phyloP scores from a whole-genome alignment of 2,329 filamentous ascomycete genomes.

The Penicillium polonicum region DNA sequence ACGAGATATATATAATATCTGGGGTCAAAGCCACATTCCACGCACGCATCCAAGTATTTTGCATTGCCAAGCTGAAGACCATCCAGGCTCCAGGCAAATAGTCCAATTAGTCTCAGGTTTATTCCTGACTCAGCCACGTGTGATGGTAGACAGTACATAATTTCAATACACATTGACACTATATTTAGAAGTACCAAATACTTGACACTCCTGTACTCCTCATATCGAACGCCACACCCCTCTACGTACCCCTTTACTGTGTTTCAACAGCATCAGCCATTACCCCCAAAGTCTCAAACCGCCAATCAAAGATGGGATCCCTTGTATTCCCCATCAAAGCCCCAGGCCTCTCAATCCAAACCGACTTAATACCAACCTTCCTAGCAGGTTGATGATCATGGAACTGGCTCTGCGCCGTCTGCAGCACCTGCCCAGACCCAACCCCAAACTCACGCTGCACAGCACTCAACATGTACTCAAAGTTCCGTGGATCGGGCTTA shows the following conservation, averaged over 20 bases:
- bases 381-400: slow-evolving; percentile 67
- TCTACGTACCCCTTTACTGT: not conserved
- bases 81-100: slow-evolving; percentile 6
- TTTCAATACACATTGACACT: not conserved
- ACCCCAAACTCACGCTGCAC: slow-evolving; percentile 57
- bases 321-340: slow-evolving; percentile 41
- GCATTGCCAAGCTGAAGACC: not conserved
- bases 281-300: slow-evolving; percentile 58
- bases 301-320: slow-evolving; percentile 52
- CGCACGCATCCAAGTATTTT: slow-evolving; percentile 2
- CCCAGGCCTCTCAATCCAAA: slow-evolving; percentile 59
- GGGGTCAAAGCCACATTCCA: slow-evolving; percentile 5
- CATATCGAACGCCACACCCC: no score
- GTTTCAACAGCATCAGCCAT: slow-evolving; percentile 53
- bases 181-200: slow-evolving; percentile 1
- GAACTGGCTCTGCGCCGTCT: slow-evolving; percentile 66
- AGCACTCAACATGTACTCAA: slow-evolving; percentile 61
- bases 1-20: not conserved
- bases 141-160: not conserved
- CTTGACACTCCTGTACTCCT: not conserved
- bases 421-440: slow-evolving; percentile 58
- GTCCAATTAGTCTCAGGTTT: not conserved
- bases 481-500: slow-evolving; percentile 66
- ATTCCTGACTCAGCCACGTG: slow-evolving; percentile 3
- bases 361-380: slow-evolving; percentile 58